phyloP scores from a whole-genome alignment of 1,284 basidiomycete genomes.

The Apiotrichum gamsii region DNA sequence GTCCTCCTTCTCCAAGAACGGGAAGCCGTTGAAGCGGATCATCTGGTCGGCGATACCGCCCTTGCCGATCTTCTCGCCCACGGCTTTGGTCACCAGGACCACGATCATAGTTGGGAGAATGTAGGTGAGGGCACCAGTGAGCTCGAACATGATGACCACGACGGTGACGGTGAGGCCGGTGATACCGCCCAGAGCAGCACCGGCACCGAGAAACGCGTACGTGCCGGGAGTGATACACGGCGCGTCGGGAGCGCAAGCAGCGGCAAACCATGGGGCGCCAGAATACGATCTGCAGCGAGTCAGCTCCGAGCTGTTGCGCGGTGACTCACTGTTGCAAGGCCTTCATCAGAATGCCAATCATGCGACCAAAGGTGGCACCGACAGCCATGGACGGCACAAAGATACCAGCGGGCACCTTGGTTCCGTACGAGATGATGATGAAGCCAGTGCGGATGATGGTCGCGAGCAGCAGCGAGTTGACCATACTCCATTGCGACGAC shows the following conservation, averaged over 20 bases:
- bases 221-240: slow-evolving; percentile 98
- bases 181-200: slow-evolving; percentile 89
- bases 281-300: slow-evolving; percentile 64
- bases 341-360: slow-evolving; percentile 92
- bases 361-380: slow-evolving; percentile 89
- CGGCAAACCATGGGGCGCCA: slow-evolving; percentile 72
- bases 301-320: neutral
- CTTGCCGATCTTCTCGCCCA: slow-evolving; percentile 89
- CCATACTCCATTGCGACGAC: slow-evolving; percentile 88
- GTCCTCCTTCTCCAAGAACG: slow-evolving; percentile 77
- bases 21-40: slow-evolving; percentile 95
- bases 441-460: slow-evolving; percentile 80
- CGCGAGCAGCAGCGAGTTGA: slow-evolving; percentile 84
- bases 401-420: slow-evolving; percentile 94
- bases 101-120: slow-evolving; percentile 99
- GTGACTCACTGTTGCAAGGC: slow-evolving; percentile 70
- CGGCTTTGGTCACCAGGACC: slow-evolving; percentile 89
- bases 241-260: slow-evolving; percentile 76
- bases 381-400: slow-evolving; percentile 98
- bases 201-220: slow-evolving; percentile 90
- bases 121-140: slow-evolving; percentile 97
- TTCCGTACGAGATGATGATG: slow-evolving; percentile 89
- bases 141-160: slow-evolving; percentile 99
- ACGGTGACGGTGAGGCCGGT: slow-evolving; percentile 97
- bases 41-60: slow-evolving; percentile 95